Base-by-base conservation (phyloP, 345 rosid species). In the Erysimum cheiranthoides region DNA sequence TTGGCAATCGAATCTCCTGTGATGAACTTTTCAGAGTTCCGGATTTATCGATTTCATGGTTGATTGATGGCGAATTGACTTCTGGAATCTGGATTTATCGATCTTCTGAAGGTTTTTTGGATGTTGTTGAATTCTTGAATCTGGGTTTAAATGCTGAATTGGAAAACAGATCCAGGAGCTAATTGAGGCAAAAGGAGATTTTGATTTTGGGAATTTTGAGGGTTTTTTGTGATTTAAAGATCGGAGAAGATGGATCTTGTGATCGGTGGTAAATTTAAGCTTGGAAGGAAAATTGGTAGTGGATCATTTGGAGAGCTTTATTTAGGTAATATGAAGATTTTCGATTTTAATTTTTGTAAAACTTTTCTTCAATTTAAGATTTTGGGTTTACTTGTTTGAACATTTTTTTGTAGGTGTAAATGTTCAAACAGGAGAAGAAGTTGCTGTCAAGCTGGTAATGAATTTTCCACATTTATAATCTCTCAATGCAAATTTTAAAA, bases 271-370 rank as follows among this genome's bases (percentile, higher is more conserved):
- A 91, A 87, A 82, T 91, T 88, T 80, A 91, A 86, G 85, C 88
- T 91, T 46, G 94, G 92, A 43, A 86, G 94, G 78, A 91, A 91
- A 88, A 91, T 91, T 78, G 97, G 97, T 38, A 85, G 93, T 82
- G 97, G 97, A 47, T 91, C 97, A 50, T 90, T 91, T 53, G 97
- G 97, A 61, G 92, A 89, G 73, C 97, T 91, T 38, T 91, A 84
- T 87, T 67, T 91, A 59, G 97, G 97, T 90, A 32, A 3, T 11
- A 5, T 0, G 60, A 57, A 10, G 52, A 50, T 32, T 32, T 6
- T 14, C 5, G 12, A 31, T 14, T 45, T n/a, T 0, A 2, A 28
- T 59, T 68, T 11, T 0, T 38, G 52, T 53, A 7, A n/a, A 31
- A n/a, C n/a, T 21, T 35, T 62, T 52, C 51, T 13, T 61, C 11